These are phyloP conservation scores for Neurospora sublineolata DNA, from an alignment of 495 filamentous ascomycete species.

Conservation along the genomic window DNA sequence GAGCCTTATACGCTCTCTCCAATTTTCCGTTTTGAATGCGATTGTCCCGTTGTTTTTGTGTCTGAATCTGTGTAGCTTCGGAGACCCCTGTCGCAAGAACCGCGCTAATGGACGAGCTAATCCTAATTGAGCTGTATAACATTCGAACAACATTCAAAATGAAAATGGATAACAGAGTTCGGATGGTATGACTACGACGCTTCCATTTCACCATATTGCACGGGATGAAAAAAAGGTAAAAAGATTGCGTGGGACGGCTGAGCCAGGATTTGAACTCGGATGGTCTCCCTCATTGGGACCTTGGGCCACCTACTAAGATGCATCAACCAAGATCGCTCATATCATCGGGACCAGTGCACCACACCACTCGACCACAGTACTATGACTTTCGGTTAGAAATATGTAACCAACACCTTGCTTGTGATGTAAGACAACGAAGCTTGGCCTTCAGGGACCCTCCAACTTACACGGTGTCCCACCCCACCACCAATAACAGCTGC, in stretches of 20 bases:
- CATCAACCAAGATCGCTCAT: too few species aligned
- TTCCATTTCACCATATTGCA: neutral
- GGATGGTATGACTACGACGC: neutral
- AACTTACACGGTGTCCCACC: neutral
- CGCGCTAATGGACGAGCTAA: neutral
- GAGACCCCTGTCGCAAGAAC: neutral
- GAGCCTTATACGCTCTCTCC: neutral
- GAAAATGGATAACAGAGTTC: neutral
- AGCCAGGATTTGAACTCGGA: neutral
- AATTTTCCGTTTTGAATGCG: neutral
- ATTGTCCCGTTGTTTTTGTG: neutral
- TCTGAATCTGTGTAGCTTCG: neutral
- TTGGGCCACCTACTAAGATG: too few species aligned
- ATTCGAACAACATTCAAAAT: neutral
- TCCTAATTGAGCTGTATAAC: neutral
- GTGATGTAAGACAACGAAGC: neutral
- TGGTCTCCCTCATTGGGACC: neutral
- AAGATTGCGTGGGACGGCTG: neutral
- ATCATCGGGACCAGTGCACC: too few species aligned
- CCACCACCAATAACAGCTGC: neutral
- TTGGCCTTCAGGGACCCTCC: neutral
- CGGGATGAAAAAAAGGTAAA: neutral
- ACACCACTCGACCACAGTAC: neutral
- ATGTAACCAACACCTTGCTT: neutral
- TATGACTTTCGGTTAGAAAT: neutral